Conservation (phyloP, 2,329 filamentous ascomycete species). For the Hypoxylon sp. region DNA sequence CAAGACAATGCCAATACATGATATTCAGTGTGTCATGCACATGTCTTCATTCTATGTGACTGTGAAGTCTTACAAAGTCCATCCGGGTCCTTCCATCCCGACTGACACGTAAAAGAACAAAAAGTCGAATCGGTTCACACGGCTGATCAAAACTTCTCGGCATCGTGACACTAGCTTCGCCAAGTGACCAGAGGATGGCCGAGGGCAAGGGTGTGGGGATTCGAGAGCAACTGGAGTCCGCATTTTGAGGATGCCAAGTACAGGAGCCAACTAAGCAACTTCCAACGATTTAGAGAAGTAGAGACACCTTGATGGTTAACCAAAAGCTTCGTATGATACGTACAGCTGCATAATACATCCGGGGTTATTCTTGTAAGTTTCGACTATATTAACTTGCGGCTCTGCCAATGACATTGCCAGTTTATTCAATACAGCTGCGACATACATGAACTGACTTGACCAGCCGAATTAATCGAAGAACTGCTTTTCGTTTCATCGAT, state of each 20-base stretch:
- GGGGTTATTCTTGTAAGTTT: not conserved
- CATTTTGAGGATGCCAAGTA: slow-evolving; percentile 11
- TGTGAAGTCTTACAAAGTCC: slow-evolving; percentile 15
- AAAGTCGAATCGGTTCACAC: not conserved
- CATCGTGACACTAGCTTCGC: slow-evolving; percentile 2
- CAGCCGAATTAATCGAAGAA: not conserved
- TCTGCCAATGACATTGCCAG: slow-evolving; percentile 4
- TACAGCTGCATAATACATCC: not conserved
- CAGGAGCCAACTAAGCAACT: slow-evolving; percentile 6
- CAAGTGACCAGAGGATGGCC: slow-evolving; percentile 4
- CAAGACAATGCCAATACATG: slow-evolving; percentile 12
- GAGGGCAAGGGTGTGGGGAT: slow-evolving; percentile 16
- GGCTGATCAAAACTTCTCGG: not conserved
- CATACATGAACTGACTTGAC: not conserved
- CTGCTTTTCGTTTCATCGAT: not conserved
- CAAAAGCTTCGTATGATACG: slow-evolving; percentile 4
- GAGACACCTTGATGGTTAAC: slow-evolving; percentile 42
- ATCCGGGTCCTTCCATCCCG: slow-evolving; percentile 24
- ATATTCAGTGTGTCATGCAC: not conserved
- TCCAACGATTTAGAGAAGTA: slow-evolving; percentile 47
- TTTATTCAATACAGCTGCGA: slow-evolving; percentile 4
- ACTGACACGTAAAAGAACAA: slow-evolving; percentile 1
- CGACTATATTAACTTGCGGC: slow-evolving; percentile 25
- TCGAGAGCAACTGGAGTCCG: not conserved
- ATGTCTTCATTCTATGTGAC: not conserved